Base-by-base conservation (phyloP, 2,329 filamentous ascomycete species). In the Exophiala dermatitidis region DNA sequence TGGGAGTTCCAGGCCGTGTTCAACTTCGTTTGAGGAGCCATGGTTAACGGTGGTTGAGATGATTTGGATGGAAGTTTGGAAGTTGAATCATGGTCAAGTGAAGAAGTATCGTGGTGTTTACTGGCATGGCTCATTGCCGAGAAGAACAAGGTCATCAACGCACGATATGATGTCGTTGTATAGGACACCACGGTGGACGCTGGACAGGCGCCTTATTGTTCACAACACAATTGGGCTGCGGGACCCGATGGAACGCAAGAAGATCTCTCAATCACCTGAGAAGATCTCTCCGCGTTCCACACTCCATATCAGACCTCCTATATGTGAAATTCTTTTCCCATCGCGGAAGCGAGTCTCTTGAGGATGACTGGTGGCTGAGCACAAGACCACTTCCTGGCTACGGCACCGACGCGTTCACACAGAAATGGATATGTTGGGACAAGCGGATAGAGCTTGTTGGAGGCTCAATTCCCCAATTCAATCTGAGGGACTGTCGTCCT, bases 181-280 rank as follows among this genome's bases (percentile, higher is more conserved):
- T 30, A 9, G 8, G 47, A 43, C 31, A 37, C 30, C 19, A 19
- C 19, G 19, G 19, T 19, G 34, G 41, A 4, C 5, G 34, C 40
- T 12, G 42, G 46, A 53, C 48, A 43, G 42, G 49, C 45, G 43
- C 51, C 9, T 29, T 45, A 40, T 54, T 47, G 41, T 49, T 41
- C 38, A 41, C 26, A 5, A 28, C 38, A 41, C 38, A 52, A 54
- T 59, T 64, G 69, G 69, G 70, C 69, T 71, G 70, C 68, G 69
- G 71, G 71, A 71, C 68, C 72, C 69, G 68, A 74, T 74, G 72
- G 72, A 75, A 75, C 72, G 73, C 73, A 73, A 74, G 73, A 68
- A 70, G 70, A 71, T 69, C 72, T 74, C 73, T 74, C 73, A 71
- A 54, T 59, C 57, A 52, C 64, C 63, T 66, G 72, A 75, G 73